Evolutionary conservation across 2,329 filamentous ascomycete genomes (phyloP), one percentile per base, ranked within the genome.

Genomic region (Trichoderma breve): DNA sequence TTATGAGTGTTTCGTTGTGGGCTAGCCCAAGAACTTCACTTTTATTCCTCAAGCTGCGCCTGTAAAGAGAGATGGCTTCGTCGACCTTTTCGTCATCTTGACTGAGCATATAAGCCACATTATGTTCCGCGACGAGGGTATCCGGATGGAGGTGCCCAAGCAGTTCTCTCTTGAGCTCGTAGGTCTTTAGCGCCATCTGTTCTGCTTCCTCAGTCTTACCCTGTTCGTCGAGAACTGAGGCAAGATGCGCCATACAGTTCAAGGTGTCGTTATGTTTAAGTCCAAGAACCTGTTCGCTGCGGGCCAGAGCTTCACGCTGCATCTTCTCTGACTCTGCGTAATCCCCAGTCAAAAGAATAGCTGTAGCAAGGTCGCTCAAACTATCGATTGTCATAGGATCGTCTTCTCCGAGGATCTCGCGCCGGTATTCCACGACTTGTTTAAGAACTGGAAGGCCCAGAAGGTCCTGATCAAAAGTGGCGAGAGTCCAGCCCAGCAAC

Each of bases 231-330:
- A 72, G 64, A 15, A 69, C 39, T 2, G 6, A 4, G 6, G 70
- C 18, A 14, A 72, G 70, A 39, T 72, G 64, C 1, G 5, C 39
- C 39, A 63, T 72, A 57, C 70, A 72, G 36, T 69, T 69, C 30
- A 72, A 9, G 7, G 64, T 72, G 14, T 57, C 70, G 21, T 57
- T 28, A 24, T 72, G 15, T 14, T 34, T 39, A 1, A 18, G 36
- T 3, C 64, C 64, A 21, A 72, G 39, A 7, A 72, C 26, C 3
- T 58, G 53, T 43, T 72, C 70, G 30, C 64, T 63, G 28, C 34
- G 55, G 15, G 64, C 64, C 15, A 72, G 24, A 32, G 70, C 70
- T 21, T 69, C 70, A 14, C 70, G 70, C 18, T 72, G 70, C 64
- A 72, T 72, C 3, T 8, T 53, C 57, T 72, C 70, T 11, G 70